phyloP scores from a whole-genome alignment of 495 filamentous ascomycete genomes.

The Amorphotheca resinae region DNA sequence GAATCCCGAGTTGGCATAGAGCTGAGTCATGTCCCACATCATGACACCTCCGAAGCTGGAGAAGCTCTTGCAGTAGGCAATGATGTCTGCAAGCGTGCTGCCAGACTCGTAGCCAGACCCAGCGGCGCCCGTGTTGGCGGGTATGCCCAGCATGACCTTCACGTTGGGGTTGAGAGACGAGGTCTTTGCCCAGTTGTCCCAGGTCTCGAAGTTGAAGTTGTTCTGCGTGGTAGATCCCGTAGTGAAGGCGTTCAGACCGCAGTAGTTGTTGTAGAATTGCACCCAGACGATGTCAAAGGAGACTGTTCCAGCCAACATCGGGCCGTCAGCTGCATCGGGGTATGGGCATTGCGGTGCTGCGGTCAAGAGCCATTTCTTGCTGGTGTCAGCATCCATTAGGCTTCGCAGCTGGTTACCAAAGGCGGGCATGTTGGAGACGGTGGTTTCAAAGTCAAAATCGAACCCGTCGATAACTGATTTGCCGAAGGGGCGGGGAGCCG shows the following conservation, averaged over 20 bases:
- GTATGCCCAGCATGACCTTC: constrained; percentile 55
- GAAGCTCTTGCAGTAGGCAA: constrained; percentile 39
- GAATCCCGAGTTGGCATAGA: constrained; percentile 45
- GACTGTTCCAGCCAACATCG: constrained; percentile 37
- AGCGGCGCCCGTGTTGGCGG: constrained; percentile 44
- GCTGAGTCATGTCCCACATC: constrained; percentile 60
- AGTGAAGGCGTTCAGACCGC: constrained; percentile 43
- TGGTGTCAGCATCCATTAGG: constrained; percentile 32
- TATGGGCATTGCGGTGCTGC: constrained; percentile 45
- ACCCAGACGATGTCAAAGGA: constrained; percentile 54
- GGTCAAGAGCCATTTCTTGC: constrained; percentile 39
- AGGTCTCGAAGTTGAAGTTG: constrained; percentile 56
- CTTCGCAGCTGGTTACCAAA: constrained; percentile 35
- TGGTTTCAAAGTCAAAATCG: constrained; percentile 43
- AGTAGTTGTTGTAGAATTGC: constrained; percentile 49
- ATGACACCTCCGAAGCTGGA: constrained; percentile 56
- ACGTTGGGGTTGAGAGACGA: constrained; percentile 47
- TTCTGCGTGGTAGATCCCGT: constrained; percentile 32
- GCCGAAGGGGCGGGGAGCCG: constrained; percentile 28
- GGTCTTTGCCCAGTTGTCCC: constrained; percentile 60
- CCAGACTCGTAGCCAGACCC: constrained; percentile 45
- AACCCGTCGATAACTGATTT: constrained; percentile 47
- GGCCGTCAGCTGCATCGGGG: constrained; percentile 41
- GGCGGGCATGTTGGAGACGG: constrained; percentile 30
- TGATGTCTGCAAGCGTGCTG: constrained; percentile 31